Evolutionary conservation across 306 rosid genomes (phyloP), one percentile per base, ranked within the genome.

Genomic region (Cicer chorassanicum): DNA sequence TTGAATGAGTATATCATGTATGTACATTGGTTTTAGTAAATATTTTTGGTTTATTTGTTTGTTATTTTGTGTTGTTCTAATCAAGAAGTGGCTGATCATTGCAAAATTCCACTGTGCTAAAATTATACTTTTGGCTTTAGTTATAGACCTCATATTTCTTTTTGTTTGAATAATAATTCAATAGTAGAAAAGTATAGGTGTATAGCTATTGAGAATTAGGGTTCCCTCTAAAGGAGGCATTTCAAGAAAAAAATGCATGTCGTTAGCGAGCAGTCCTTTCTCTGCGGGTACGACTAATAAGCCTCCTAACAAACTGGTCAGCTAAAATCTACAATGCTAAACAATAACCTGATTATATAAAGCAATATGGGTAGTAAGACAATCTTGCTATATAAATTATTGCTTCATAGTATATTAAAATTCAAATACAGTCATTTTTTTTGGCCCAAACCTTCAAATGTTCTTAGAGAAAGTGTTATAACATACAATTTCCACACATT

Each of bases 171-270:
- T 49, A 70, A 15, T 34, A 46, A 34, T 60, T 76, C 14, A 15
- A 10, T 44, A 8, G 1, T 64, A 36, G 68, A 43, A 29, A 51
- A 44, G 48, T 69, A 63, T 45, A 40, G 70, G 6, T 5, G n/a
- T 69, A 55, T 40, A 29, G 65, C 21, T 54, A 10, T 21, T 76
- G 65, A 64, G 55, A 51, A 64, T 62, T 62, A 13, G 73, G 62
- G 59, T 18, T 15, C 70, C 64, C 54, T 41, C 15, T 16, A 18
- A 42, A 48, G 41, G 41, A 9, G 36, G 50, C 50, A 61, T 74
- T 44, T 73, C 11, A 13, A 36, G n/a, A 15, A 44, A 55, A 12
- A 60, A 44, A 45, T 60, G 48, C n/a, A 60, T 45, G 38, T 45
- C 38, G 11, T 73, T 73, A 45, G 70, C 48, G 34, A 40, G 7